Evolutionary conservation across 208 protist species (phyloP).

Genomic region (Jaenimonas drosophilae): DNA sequence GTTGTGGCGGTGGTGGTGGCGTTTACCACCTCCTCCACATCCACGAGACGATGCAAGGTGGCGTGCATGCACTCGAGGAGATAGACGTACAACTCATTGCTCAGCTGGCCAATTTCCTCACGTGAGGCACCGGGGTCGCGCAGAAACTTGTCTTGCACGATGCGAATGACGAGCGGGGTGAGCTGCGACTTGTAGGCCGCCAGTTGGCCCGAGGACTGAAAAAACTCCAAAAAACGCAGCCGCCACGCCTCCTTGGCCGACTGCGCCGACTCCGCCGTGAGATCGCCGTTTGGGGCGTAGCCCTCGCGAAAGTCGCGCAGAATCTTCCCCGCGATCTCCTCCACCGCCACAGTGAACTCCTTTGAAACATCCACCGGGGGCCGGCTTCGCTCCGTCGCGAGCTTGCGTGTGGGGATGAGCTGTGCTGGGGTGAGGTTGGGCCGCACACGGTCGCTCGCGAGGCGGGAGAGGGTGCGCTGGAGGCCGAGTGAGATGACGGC

Average conservation of each 20-base stretch:
- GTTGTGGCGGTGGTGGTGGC: not conserved
- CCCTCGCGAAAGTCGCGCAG: constrained; percentile 12
- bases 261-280: constrained; percentile 1
- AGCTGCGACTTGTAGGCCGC: constrained; percentile 67
- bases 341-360: constrained; percentile 17
- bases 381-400: not conserved
- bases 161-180: constrained; percentile 42
- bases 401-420: constrained; percentile 50
- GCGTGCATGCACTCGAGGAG: constrained; percentile 77
- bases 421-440: constrained; percentile 51
- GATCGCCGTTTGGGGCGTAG: not conserved
- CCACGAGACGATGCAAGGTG: constrained; percentile 28
- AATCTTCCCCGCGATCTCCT: constrained; percentile 14
- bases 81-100: constrained; percentile 88
- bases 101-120: constrained; percentile 33
- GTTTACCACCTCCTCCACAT: not conserved
- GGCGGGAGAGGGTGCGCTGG: constrained; percentile 52
- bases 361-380: constrained; percentile 11
- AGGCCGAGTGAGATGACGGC: constrained; percentile 45
- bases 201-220: constrained; percentile 67
- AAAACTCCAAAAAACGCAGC: constrained; percentile 31
- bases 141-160: constrained; percentile 58
- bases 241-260: constrained; percentile 18
- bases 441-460: constrained; percentile 65
- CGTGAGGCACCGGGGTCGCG: constrained; percentile 10